Evolutionary conservation across 768 basidiomycete species (phyloP).

Genomic region (Trametopsis cervina): DNA sequence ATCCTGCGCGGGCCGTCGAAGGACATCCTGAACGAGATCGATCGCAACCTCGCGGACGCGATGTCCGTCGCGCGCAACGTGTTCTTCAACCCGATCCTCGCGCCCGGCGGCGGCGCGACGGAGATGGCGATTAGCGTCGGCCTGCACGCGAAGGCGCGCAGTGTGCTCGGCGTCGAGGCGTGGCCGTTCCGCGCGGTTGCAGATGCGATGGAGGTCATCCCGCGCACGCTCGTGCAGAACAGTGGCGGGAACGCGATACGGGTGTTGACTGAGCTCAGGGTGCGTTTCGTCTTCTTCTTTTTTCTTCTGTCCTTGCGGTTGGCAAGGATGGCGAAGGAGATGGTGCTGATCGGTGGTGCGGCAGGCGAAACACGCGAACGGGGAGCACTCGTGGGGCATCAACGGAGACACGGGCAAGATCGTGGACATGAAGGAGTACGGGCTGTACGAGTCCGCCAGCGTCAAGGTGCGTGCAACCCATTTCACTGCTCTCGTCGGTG

Average conservation of each 20-base stretch:
- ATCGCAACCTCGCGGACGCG: slow-evolving; percentile 94
- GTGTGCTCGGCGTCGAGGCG: slow-evolving; percentile 80
- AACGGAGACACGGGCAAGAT: slow-evolving; percentile 95
- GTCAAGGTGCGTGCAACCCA: slow-evolving; percentile 48
- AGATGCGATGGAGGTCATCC: slow-evolving; percentile 97
- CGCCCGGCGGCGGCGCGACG: slow-evolving; percentile 93
- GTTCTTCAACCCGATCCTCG: slow-evolving; percentile 90
- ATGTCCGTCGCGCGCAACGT: slow-evolving; percentile 97
- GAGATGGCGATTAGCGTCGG: slow-evolving; percentile 97
- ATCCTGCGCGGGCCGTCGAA: slow-evolving; percentile 96
- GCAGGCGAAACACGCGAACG: slow-evolving; percentile 92
- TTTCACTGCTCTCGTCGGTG: background rate
- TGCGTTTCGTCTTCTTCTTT: slow-evolving; percentile 29
- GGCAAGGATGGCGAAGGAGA: no score
- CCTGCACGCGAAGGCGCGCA: slow-evolving; percentile 71
- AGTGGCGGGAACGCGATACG: slow-evolving; percentile 92
- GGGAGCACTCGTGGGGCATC: slow-evolving; percentile 88
- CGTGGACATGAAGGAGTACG: slow-evolving; percentile 92
- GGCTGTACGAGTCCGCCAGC: slow-evolving; percentile 90
- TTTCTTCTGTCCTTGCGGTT: background rate
- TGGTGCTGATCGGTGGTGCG: background rate
- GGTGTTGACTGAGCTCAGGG: slow-evolving; percentile 87
- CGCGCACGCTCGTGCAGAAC: slow-evolving; percentile 91
- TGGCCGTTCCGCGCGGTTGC: slow-evolving; percentile 91
- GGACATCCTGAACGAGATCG: slow-evolving; percentile 97